A percentile compares a stretch with the other conserved stretches of the same genome.
Conservation (phyloP, 805 yeast species). For the Hanseniaspora lachancei region DNA sequence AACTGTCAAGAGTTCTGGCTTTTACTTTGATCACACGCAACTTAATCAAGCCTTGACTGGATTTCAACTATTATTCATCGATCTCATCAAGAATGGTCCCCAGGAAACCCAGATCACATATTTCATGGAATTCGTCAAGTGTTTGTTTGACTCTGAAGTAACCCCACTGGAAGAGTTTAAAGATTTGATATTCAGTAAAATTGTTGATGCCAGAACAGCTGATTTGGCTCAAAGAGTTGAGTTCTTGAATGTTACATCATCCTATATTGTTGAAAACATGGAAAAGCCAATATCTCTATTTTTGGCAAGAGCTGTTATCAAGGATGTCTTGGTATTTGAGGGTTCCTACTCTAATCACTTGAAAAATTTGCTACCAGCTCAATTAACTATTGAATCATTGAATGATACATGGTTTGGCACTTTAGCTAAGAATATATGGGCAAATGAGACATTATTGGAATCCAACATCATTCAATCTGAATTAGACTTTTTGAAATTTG, state of each 20-base stretch:
- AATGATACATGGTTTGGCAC: constrained; percentile 43
- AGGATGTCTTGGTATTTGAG: constrained; percentile 52
- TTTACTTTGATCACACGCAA: constrained; percentile 42
- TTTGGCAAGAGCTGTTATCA: constrained; percentile 48
- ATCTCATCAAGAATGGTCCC: constrained; percentile 23
- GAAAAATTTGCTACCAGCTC: constrained; percentile 30
- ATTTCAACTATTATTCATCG: constrained; percentile 40
- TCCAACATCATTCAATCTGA: constrained; percentile 49
- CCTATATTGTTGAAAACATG: constrained; percentile 35
- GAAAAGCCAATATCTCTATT: constrained; percentile 46
- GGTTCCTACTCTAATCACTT: constrained; percentile 38
- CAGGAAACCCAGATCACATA: constrained; percentile 27
- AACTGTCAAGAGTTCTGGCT: constrained; percentile 21
- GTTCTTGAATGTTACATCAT: constrained; percentile 41
- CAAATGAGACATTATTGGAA: constrained; percentile 33
- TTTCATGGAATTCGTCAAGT: constrained; percentile 35
- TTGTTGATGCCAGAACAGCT: constrained; percentile 34
- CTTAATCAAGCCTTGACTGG: constrained; percentile 55
- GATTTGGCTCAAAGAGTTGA: constrained; percentile 36
- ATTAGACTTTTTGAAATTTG: constrained; percentile 62
- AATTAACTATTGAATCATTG: constrained; percentile 25
- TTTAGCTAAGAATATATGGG: constrained; percentile 63
- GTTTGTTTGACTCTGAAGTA: constrained; percentile 20
- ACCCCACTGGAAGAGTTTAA: constrained; percentile 33
- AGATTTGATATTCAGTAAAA: constrained; percentile 42